phyloP scores from a whole-genome alignment of 108 stramenopile species.

The Skeletonema marinoi region DNA sequence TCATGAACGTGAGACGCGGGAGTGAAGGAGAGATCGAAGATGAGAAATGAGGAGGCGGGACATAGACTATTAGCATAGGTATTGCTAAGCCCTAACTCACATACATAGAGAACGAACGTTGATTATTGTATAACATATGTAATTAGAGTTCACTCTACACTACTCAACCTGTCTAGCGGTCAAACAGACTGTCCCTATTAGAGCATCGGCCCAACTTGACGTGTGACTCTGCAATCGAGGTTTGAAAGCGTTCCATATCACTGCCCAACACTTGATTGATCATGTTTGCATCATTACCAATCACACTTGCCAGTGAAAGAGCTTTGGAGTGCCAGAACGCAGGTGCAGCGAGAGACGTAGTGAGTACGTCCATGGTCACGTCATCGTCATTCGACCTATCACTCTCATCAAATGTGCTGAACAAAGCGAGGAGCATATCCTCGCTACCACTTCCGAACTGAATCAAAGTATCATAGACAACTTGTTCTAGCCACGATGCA shows the following conservation, averaged over 20 bases:
- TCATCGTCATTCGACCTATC: slow-evolving; percentile 5
- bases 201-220: slow-evolving; percentile 11
- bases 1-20: no score
- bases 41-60: no score
- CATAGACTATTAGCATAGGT: no score
- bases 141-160: neutral
- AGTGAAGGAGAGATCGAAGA: no score
- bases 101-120: no score
- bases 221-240: slow-evolving; percentile 56
- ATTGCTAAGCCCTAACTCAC: no score
- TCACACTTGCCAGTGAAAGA: slow-evolving; percentile 54
- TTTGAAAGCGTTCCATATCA: slow-evolving; percentile 44
- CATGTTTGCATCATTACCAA: slow-evolving; percentile 65
- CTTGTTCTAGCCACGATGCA: slow-evolving; percentile 67
- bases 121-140: no score
- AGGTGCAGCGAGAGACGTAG: slow-evolving; percentile 50
- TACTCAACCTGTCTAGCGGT: neutral
- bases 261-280: slow-evolving; percentile 49
- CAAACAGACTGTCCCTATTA: neutral
- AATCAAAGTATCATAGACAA: slow-evolving; percentile 53
- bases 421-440: slow-evolving; percentile 40
- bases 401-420: slow-evolving; percentile 35
- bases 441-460: slow-evolving; percentile 29
- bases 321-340: slow-evolving; percentile 68
- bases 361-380: slow-evolving; percentile 8